Percentiles rank a stretch among this genome's conserved stretches.
phyloP scores from a whole-genome alignment of 2,329 filamentous ascomycete genomes.

The Diplodia corticola region DNA sequence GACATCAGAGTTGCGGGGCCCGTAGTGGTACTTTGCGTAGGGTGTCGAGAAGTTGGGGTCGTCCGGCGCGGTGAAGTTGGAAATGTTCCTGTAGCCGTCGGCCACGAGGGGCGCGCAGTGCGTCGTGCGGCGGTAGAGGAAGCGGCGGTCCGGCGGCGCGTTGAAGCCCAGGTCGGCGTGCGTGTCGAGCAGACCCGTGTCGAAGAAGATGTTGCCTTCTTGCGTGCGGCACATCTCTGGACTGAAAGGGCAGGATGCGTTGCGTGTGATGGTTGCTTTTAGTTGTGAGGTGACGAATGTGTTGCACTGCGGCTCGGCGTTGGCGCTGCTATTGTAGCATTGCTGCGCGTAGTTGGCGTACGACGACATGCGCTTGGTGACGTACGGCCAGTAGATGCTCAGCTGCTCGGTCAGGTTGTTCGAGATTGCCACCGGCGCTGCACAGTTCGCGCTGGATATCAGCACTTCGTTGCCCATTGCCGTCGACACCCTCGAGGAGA shows the following conservation, averaged over 20 bases:
- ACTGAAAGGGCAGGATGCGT: slow-evolving; percentile 29
- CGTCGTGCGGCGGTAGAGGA: slow-evolving; percentile 22
- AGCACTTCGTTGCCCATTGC: slow-evolving; percentile 35
- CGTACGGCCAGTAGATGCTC: slow-evolving; percentile 1
- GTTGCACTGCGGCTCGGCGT: slow-evolving; percentile 8
- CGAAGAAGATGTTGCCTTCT: slow-evolving; percentile 26
- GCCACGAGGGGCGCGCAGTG: slow-evolving; percentile 15
- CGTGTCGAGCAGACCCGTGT: slow-evolving; percentile 31
- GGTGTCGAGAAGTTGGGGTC: neutral
- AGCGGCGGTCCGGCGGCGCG: slow-evolving; percentile 26
- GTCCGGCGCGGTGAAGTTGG: neutral
- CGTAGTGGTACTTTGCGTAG: slow-evolving; percentile 6
- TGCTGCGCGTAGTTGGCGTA: slow-evolving; percentile 8
- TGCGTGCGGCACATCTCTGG: slow-evolving; percentile 27
- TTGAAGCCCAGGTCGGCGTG: slow-evolving; percentile 35
- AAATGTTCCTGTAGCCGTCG: neutral
- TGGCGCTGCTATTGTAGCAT: slow-evolving; percentile 19
- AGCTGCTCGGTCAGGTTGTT: neutral
- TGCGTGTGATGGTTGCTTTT: neutral
- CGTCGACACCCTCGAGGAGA: slow-evolving; percentile 37
- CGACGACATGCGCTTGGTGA: slow-evolving; percentile 7
- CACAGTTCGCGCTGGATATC: slow-evolving; percentile 34
- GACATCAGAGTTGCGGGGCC: neutral
- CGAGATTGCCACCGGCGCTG: neutral
- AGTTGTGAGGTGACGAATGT: slow-evolving; percentile 11